Evolutionary conservation across 1,139 yeast species (phyloP).

Genomic region (Blastobotrys proliferans): DNA sequence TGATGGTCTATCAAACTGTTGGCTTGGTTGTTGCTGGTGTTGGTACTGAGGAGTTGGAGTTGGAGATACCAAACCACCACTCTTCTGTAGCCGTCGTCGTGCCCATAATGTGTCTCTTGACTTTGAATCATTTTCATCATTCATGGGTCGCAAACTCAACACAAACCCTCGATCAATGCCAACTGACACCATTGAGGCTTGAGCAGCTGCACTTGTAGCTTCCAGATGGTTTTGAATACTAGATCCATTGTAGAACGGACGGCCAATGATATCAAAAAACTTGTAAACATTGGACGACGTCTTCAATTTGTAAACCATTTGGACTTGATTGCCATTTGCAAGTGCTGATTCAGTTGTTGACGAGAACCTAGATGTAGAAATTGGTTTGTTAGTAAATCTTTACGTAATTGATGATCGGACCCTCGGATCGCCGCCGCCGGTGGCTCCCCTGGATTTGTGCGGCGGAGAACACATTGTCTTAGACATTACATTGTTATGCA

Average conservation of each 20-base stretch:
- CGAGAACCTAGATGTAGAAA: slow-evolving; percentile 6
- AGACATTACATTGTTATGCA: no score
- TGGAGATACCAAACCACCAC: slow-evolving; percentile 6
- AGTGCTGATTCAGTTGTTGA: slow-evolving; percentile 3
- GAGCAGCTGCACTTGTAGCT: neutral
- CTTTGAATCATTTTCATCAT: slow-evolving; percentile 5
- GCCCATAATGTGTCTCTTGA: slow-evolving; percentile 18
- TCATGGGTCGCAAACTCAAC: slow-evolving; percentile 11
- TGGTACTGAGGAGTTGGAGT: neutral
- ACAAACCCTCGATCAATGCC: slow-evolving; percentile 14
- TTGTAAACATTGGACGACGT: slow-evolving; percentile 14
- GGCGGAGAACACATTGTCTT: no score
- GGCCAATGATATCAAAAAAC: slow-evolving; percentile 16
- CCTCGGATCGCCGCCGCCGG: no score
- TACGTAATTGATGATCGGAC: no score
- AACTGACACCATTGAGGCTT: neutral
- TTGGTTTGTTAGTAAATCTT: no score
- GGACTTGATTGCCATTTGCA: slow-evolving; percentile 14
- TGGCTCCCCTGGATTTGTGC: no score
- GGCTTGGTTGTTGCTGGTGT: no score
- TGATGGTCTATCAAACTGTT: no score
- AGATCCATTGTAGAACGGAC: slow-evolving; percentile 17
- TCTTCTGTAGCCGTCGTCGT: slow-evolving; percentile 21
- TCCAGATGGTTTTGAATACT: slow-evolving; percentile 5
- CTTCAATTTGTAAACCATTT: slow-evolving; percentile 20